phyloP scores from a whole-genome alignment of 805 yeast species.

The Wickerhamiella allomyrinae region DNA sequence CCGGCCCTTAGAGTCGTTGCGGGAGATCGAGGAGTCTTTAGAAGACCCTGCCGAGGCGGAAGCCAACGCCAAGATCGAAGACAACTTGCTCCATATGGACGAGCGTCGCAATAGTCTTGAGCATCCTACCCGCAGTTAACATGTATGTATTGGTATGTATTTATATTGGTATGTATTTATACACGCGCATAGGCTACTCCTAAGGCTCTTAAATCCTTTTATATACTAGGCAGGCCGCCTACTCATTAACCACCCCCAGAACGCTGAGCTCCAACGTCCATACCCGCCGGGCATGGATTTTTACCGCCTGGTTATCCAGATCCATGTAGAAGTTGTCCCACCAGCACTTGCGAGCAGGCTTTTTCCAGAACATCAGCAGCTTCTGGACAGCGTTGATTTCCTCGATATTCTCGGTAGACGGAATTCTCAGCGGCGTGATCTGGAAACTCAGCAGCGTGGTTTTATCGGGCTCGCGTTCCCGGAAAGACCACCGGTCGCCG shows the following conservation, averaged over 20 bases:
- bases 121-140: background rate
- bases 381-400: constrained; percentile 33
- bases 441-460: constrained; percentile 79
- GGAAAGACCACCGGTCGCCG: constrained; percentile 68
- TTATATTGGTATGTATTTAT: background rate
- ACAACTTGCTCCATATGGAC: background rate
- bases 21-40: background rate
- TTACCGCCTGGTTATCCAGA: constrained; percentile 29
- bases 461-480: constrained; percentile 75
- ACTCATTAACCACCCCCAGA: constrained; percentile 42
- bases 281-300: constrained; percentile 78
- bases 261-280: constrained; percentile 94
- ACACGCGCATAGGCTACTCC: too few relatives aligned
- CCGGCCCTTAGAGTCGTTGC: background rate
- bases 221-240: too few relatives aligned
- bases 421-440: constrained; percentile 35
- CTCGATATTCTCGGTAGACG: constrained; percentile 9
- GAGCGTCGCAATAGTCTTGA: background rate
- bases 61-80: background rate
- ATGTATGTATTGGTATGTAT: background rate
- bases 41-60: background rate
- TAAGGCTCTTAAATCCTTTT: too few relatives aligned
- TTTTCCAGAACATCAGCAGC: constrained; percentile 82
- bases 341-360: constrained; percentile 98
- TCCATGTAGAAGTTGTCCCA: constrained; percentile 46